Evolutionary conservation across 169 alveolate species (phyloP), one percentile per base, ranked within the genome.

Genomic region (Babesia divergens): DNA sequence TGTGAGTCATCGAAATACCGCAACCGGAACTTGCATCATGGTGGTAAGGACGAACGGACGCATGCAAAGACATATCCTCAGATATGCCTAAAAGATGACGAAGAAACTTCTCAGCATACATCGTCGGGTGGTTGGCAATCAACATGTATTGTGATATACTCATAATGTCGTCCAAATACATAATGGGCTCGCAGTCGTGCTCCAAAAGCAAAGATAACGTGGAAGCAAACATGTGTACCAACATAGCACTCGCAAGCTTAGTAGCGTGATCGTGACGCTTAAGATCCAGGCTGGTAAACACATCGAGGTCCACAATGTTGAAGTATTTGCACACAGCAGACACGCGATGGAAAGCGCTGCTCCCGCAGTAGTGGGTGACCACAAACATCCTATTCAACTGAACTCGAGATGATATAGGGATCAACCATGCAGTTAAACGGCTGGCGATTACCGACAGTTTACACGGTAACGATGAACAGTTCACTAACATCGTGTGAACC

Each of bases 391-490:
- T 38, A 6, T 51, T 54, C 18, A 69, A 40, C 64, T 85, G 84
- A 28, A 46, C 52, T 29, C 38, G 56, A 32, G 43, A 54, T 18
- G 47, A 46, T 3, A 69, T 49, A 26, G 87, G 79, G n/a, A 74
- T 58, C 40, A 88, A 43, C 94, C 95, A 91, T 44, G 67, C 69
- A 18, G 93, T 77, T 58, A 93, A 51, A 18, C 97, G 76, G 22
- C 91, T 87, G 13, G 94, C 90, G 42, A 91, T 94, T 26, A 88
- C 82, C 29, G 94, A 95, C 2, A 93, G 83, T 59, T 89, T 88
- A 37, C 90, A 79, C 3, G 97, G 97, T 20, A 91, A 84, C 29
- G 89, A 84, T n/a, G 74, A 59, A n/a, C 95, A 94, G 67, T 93
- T 93, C 37, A 90, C 43, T 43, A 93, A 70, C 80, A 93, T 66